A percentile compares a stretch with the other conserved stretches of the same genome.
Evolutionary conservation across 345 rosid species (phyloP).

Genomic region (Psidium guajava): DNA sequence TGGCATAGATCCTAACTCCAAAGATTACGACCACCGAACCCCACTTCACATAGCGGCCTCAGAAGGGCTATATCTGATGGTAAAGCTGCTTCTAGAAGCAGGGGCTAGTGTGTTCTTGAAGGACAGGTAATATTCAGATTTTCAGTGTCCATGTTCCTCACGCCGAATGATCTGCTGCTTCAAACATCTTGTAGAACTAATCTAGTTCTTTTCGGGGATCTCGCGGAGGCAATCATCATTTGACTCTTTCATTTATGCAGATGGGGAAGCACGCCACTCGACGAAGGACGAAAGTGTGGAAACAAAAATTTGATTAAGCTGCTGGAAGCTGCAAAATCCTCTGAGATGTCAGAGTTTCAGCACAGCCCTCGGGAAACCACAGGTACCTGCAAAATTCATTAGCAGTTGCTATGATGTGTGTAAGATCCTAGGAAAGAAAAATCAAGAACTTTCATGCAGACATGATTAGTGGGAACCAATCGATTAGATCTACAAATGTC

Average conservation of each 20-base stretch:
- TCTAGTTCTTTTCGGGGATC: neutral
- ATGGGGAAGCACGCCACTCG: conserved; percentile 86
- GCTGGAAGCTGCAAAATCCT: conserved; percentile 52
- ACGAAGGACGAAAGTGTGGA: conserved; percentile 59
- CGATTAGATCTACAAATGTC: neutral
- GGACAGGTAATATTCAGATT: conserved; percentile 52
- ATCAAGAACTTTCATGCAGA: neutral
- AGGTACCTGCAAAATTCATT: conserved; percentile 26
- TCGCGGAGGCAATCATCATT: neutral
- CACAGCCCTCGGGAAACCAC: conserved; percentile 16
- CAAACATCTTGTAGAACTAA: neutral
- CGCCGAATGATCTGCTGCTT: neutral
- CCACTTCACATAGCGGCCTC: conserved; percentile 93
- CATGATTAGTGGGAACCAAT: neutral
- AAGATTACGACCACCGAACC: conserved; percentile 81
- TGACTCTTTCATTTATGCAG: conserved; percentile 18
- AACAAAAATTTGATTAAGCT: conserved; percentile 75
- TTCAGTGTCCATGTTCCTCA: neutral
- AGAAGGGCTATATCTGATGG: conserved; percentile 69
- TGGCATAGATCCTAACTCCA: conserved; percentile 77
- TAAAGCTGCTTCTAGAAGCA: conserved; percentile 63
- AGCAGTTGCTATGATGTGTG: neutral
- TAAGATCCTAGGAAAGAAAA: neutral
- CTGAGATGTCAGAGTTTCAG: conserved; percentile 27
- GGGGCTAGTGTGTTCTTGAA: conserved; percentile 68